phyloP scores from a whole-genome alignment of 1,139 yeast species.

The Magnusiomyces fungicola region DNA sequence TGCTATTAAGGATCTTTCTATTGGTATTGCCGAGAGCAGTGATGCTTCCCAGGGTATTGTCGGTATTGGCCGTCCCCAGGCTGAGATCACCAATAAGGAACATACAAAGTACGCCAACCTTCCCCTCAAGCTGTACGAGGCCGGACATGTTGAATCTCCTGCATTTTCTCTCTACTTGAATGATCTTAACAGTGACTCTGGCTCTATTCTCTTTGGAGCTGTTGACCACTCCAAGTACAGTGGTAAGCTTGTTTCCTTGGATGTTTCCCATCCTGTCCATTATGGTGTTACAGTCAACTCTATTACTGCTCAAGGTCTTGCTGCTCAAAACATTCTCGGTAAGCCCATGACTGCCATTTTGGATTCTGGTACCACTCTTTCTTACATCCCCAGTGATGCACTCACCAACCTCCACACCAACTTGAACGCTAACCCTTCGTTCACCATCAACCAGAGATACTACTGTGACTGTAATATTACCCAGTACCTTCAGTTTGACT shows the following conservation, averaged over 20 bases:
- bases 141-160: slow-evolving; percentile 35
- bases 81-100: slow-evolving; percentile 23
- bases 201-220: slow-evolving; percentile 44
- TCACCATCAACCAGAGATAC: slow-evolving; percentile 31
- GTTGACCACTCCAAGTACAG: slow-evolving; percentile 43
- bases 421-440: slow-evolving; percentile 34
- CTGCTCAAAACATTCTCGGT: slow-evolving; percentile 29
- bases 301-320: slow-evolving; percentile 33
- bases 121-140: slow-evolving; percentile 37
- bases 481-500: slow-evolving; percentile 37
- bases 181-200: slow-evolving; percentile 27
- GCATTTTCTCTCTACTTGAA: slow-evolving; percentile 37
- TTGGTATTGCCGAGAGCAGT: slow-evolving; percentile 44
- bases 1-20: slow-evolving; percentile 36
- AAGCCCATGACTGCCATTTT: slow-evolving; percentile 41
- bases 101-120: slow-evolving; percentile 31
- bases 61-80: slow-evolving; percentile 48
- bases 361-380: slow-evolving; percentile 64
- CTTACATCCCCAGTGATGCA: slow-evolving; percentile 44
- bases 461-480: slow-evolving; percentile 36
- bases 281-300: slow-evolving; percentile 43
- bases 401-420: slow-evolving; percentile 29
- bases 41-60: slow-evolving; percentile 42
- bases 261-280: slow-evolving; percentile 36
- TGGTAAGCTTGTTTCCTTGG: slow-evolving; percentile 32